A percentile compares a stretch with the other conserved stretches of the same genome.
phyloP scores from a whole-genome alignment of 495 filamentous ascomycete species.

The Aspergillus sparsus region DNA sequence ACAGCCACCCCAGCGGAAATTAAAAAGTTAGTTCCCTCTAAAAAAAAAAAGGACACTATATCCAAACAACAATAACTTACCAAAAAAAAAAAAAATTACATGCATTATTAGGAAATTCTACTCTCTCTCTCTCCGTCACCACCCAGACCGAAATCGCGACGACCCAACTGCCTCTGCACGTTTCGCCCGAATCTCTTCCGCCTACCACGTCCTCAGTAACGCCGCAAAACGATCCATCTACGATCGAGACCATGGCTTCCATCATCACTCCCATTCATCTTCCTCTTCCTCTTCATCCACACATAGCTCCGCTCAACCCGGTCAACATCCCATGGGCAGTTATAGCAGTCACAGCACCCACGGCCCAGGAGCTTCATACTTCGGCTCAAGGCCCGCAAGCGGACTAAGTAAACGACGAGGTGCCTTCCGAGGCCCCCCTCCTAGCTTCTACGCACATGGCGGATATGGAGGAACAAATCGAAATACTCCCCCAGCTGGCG shows the following conservation, averaged over 20 bases:
- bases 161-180: conserved; percentile 71
- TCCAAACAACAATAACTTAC: conserved; percentile 9
- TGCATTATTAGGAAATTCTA: conserved; percentile 67
- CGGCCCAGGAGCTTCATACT: conserved; percentile 41
- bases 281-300: conserved; percentile 28
- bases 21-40: conserved; percentile 66
- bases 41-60: background rate
- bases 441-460: conserved; percentile 79
- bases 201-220: conserved; percentile 77
- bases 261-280: conserved; percentile 13
- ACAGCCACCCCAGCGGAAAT: conserved; percentile 73
- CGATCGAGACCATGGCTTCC: conserved; percentile 65
- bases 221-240: conserved; percentile 72
- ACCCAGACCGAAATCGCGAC: conserved; percentile 85
- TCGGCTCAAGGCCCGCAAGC: conserved; percentile 72
- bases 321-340: conserved; percentile 52
- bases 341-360: conserved; percentile 36
- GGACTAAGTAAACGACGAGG: conserved; percentile 76
- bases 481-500: conserved; percentile 1
- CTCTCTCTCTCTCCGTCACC: conserved; percentile 84
- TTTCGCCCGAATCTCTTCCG: conserved; percentile 84
- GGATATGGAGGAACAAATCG: conserved; percentile 48
- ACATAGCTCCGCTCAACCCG: conserved; percentile 29
- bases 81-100: background rate
- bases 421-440: conserved; percentile 81